A percentile compares a stretch with the other conserved stretches of the same genome.
Evolutionary conservation across 148 eudicot genomes (phyloP).

Genomic region (Fallopia convolvulus): DNA sequence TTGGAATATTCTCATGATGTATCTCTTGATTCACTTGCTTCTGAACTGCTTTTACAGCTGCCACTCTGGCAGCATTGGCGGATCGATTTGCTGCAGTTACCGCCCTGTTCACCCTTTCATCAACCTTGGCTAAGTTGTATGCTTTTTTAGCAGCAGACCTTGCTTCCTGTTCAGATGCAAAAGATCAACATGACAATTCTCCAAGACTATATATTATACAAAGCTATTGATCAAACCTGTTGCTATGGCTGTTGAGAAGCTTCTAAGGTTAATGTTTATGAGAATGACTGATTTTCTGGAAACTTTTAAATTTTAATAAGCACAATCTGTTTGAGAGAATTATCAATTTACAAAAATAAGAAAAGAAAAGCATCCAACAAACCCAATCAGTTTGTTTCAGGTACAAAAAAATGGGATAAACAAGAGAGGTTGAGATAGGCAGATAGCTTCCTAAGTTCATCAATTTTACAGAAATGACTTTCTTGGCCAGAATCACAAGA

Average conservation of each 20-base stretch:
- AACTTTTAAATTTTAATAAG: background rate
- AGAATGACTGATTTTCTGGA: background rate
- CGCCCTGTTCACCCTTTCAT: constrained; percentile 77
- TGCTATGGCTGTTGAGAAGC: background rate
- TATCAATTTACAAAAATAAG: background rate
- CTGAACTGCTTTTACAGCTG: constrained; percentile 84
- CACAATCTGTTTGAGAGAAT: background rate
- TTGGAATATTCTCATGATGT: constrained; percentile 22
- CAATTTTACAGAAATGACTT: background rate
- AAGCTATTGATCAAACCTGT: too few species aligned
- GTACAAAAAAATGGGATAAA: background rate
- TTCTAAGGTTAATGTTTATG: background rate
- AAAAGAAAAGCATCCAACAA: background rate
- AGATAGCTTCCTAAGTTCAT: background rate
- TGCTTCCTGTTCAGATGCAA: constrained; percentile 52
- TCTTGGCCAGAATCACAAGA: background rate
- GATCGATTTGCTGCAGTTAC: constrained; percentile 80
- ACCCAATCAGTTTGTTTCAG: background rate
- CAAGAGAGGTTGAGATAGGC: background rate
- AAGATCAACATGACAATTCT: background rate
- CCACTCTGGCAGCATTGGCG: constrained; percentile 92
- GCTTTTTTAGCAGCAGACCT: constrained; percentile 75
- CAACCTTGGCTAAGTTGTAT: constrained; percentile 76
- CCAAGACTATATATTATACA: background rate
- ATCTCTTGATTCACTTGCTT: constrained; percentile 54